Evolutionary conservation across 2,329 filamentous ascomycete species (phyloP).

Genomic region (Calonectria montana): DNA sequence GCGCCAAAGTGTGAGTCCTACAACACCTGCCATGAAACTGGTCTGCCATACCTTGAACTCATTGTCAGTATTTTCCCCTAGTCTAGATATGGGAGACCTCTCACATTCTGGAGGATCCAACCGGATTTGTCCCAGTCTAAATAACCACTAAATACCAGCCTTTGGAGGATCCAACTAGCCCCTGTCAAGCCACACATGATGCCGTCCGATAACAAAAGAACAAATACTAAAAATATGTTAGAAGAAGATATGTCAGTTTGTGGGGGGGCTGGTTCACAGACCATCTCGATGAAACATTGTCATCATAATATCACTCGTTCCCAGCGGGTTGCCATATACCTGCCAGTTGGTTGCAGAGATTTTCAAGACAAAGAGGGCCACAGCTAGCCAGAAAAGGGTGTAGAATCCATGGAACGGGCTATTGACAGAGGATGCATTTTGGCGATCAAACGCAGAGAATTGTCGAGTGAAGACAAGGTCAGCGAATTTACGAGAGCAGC

Average conservation of each 20-base stretch:
- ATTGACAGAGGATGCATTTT: conserved; percentile 72
- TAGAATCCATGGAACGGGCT: conserved; percentile 85
- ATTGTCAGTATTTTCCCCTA: neutral
- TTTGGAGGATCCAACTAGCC: conserved; percentile 75
- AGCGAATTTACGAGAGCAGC: conserved; percentile 47
- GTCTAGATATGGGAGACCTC: conserved; percentile 29
- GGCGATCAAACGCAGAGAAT: conserved; percentile 80
- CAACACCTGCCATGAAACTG: conserved; percentile 68
- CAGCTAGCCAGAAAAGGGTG: conserved; percentile 80
- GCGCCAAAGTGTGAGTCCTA: conserved; percentile 75
- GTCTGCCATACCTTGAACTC: conserved; percentile 72
- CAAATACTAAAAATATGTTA: conserved; percentile 53
- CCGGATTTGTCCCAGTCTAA: conserved; percentile 75
- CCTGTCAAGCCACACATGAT: conserved; percentile 75
- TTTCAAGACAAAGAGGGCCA: conserved; percentile 74
- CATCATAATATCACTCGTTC: conserved; percentile 77
- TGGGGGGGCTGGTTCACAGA: conserved; percentile 33
- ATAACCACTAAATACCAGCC: conserved; percentile 66
- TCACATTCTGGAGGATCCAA: conserved; percentile 78
- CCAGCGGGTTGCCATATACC: conserved; percentile 75
- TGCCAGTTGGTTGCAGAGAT: conserved; percentile 77
- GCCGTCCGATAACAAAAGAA: conserved; percentile 73
- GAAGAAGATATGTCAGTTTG: neutral
- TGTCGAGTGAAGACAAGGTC: conserved; percentile 77
- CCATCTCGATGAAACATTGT: conserved; percentile 70